Conservation (phyloP, 1,284 basidiomycete species). For the Austroboletus sp. region DNA sequence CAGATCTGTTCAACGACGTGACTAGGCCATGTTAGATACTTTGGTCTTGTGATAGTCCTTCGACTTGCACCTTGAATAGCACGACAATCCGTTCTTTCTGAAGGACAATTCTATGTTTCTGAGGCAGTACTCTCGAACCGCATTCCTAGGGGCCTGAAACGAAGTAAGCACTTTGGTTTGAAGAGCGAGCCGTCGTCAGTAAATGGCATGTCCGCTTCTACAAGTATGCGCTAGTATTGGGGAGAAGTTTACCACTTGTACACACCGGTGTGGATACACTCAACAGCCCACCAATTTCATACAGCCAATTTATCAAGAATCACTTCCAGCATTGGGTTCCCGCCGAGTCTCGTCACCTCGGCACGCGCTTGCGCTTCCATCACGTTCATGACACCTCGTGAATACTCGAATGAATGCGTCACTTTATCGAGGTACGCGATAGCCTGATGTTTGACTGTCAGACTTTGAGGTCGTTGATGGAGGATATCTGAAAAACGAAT, state of each 20-base stretch:
- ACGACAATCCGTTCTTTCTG: too few species aligned
- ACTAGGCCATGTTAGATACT: neutral
- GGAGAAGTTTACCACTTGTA: neutral
- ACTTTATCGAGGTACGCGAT: constrained; percentile 68
- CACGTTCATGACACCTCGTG: constrained; percentile 47
- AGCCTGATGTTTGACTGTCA: constrained; percentile 69
- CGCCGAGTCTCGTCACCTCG: constrained; percentile 24
- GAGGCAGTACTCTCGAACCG: too few species aligned
- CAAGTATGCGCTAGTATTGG: too few species aligned
- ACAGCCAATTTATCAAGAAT: constrained; percentile 21
- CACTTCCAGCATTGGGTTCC: constrained; percentile 21
- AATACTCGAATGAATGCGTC: constrained; percentile 71
- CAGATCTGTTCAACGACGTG: constrained; percentile 15
- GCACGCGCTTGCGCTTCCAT: constrained; percentile 45
- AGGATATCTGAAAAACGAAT: constrained; percentile 58
- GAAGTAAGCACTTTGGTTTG: too few species aligned
- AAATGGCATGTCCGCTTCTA: too few species aligned
- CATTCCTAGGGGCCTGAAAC: too few species aligned
- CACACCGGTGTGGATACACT: neutral
- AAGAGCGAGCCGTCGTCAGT: too few species aligned
- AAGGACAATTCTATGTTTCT: too few species aligned
- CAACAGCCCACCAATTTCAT: neutral
- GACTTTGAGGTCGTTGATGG: constrained; percentile 74
- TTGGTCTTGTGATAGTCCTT: neutral
- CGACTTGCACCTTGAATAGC: too few species aligned